Evolutionary conservation across 257 asterid genomes (phyloP), one percentile per base, ranked within the genome.

Genomic region (Ehretia macrophylla): DNA sequence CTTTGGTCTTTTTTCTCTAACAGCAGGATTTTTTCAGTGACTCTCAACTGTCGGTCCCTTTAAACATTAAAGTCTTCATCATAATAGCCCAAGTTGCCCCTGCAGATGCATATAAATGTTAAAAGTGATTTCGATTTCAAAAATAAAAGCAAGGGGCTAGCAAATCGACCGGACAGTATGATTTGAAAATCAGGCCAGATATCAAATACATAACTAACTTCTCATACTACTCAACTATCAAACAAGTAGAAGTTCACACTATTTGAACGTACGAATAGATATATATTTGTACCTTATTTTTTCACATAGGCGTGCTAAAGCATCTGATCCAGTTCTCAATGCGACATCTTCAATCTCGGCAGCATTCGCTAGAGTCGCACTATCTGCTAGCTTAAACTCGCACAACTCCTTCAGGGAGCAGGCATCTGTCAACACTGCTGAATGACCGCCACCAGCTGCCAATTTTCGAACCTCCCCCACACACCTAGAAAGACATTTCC

Each of bases 401-500:
- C 97, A 89, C 63, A 93, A 47, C 70, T 93, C 97, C 83, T 93
- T 93, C 78, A 93, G 70, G 17, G 97, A 93, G 67, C 79, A 93
- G 17, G 97, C 99, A 77, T 89, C 96, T 8, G 97, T 93, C 56
- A 93, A 53, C 10, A 86, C 99, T 22, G 95, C 96, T 12, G 97
- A 93, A 78, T 93, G 97, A 71, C 97, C 97, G 50, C 96, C 97
- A 59, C 99, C 97, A 8, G 95, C 97, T 45, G 94, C 87, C 70
- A 93, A 60, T 67, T 86, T 93, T 72, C 92, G 71, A n/a, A 89
- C 94, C 70, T 87, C 90, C 57, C 97, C 99, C 14, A 86, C 86
- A 64, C 96, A 89, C 94, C 99, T 89, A 65, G 11, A 14, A n/a
- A 8, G 21, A 42, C 47, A 42, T 10, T 42, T 27, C 35, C 35